Conservation (phyloP, 805 yeast species). For the Nakazawaea anatomiae region DNA sequence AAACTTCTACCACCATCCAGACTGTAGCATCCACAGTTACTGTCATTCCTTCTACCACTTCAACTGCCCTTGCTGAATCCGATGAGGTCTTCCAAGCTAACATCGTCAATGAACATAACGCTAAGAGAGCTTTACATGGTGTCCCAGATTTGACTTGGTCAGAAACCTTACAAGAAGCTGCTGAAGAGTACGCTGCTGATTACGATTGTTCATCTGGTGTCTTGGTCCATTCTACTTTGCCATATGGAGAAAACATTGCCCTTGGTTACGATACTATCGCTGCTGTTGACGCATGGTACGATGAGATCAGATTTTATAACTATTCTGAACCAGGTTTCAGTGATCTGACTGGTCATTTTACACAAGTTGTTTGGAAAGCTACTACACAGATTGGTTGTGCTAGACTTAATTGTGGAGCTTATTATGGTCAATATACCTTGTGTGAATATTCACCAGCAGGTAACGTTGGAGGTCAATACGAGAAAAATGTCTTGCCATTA, state of each 20-base stretch:
- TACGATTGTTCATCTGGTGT: slow-evolving; percentile 50
- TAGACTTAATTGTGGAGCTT: slow-evolving; percentile 39
- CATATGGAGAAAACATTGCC: slow-evolving; percentile 75
- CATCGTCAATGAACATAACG: slow-evolving; percentile 57
- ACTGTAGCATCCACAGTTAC: slow-evolving; percentile 15
- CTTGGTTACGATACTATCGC: slow-evolving; percentile 53
- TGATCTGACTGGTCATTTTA: slow-evolving; percentile 64
- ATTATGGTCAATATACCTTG: slow-evolving; percentile 53
- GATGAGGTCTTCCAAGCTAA: slow-evolving; percentile 27
- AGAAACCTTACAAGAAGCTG: slow-evolving; percentile 42
- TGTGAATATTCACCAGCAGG: slow-evolving; percentile 81
- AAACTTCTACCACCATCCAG: slow-evolving; percentile 12
- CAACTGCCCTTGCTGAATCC: slow-evolving; percentile 16
- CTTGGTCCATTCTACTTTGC: slow-evolving; percentile 55
- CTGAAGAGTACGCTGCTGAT: slow-evolving; percentile 49
- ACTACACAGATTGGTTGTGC: slow-evolving; percentile 68
- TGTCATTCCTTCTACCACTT: slow-evolving; percentile 14
- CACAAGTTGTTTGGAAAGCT: slow-evolving; percentile 68
- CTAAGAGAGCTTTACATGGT: slow-evolving; percentile 48
- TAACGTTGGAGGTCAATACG: slow-evolving; percentile 48
- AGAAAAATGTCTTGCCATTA: slow-evolving; percentile 24
- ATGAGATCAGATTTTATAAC: slow-evolving; percentile 52
- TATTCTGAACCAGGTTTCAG: slow-evolving; percentile 45
- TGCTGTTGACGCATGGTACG: slow-evolving; percentile 66
- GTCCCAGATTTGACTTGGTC: slow-evolving; percentile 54